Percentiles rank a stretch among this genome's conserved stretches.
These are phyloP conservation scores for Tinospora cordifolia DNA, from an alignment of 164 flowering plant genomes.

Conservation along the genomic window DNA sequence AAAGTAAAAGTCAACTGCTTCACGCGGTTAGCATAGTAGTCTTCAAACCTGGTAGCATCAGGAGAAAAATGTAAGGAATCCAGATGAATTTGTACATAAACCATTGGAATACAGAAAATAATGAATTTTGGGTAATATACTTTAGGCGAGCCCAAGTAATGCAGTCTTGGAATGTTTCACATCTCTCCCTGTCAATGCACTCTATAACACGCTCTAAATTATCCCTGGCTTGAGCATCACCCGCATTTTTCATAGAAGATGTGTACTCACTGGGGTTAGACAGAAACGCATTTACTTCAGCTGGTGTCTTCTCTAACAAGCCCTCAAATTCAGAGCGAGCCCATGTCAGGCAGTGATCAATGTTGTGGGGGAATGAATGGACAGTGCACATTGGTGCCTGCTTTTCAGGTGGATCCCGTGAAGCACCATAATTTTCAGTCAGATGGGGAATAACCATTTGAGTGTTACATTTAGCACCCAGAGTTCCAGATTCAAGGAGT, in stretches of 20 bases:
- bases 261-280: constrained; percentile 58
- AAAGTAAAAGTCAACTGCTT: constrained; percentile 77
- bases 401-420: constrained; percentile 87
- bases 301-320: constrained; percentile 83
- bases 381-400: constrained; percentile 97
- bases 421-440: constrained; percentile 84
- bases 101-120: not conserved
- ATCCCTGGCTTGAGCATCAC: constrained; percentile 86
- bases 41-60: constrained; percentile 56
- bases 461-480: constrained; percentile 88
- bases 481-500: constrained; percentile 81
- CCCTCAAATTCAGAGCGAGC: constrained; percentile 94
- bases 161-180: constrained; percentile 74
- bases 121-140: constrained; percentile 25
- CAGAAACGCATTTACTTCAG: constrained; percentile 74
- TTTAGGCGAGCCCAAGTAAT: constrained; percentile 77
- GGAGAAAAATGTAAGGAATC: constrained; percentile 8
- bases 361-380: constrained; percentile 87
- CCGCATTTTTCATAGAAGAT: constrained; percentile 55
- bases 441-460: constrained; percentile 91
- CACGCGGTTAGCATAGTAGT: constrained; percentile 67
- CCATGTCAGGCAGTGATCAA: constrained; percentile 91
- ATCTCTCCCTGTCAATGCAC: constrained; percentile 65
- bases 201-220: constrained; percentile 72
- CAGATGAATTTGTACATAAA: not conserved